Evolutionary conservation across 2,329 filamentous ascomycete genomes (phyloP).

Genomic region (Exophiala bonariae): DNA sequence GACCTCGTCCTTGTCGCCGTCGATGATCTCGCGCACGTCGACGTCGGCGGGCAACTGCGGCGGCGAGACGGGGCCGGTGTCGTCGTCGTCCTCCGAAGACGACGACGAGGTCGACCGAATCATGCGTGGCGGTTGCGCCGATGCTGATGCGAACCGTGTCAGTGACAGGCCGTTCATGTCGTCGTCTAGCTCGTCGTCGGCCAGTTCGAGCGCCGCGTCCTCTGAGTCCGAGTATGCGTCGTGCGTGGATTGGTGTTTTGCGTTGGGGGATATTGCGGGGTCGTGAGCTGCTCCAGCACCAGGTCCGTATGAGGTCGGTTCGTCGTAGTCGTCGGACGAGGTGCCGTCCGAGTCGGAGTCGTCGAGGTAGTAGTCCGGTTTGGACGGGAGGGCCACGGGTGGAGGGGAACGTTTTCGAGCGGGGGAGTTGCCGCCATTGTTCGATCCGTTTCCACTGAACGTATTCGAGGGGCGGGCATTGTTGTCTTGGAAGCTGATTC

Average conservation of each 20-base stretch:
- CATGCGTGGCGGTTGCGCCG: constrained; percentile 20
- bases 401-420: constrained; percentile 17
- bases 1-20: constrained; percentile 19
- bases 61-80: constrained; percentile 14
- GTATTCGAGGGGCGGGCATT: constrained; percentile 20
- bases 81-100: constrained; percentile 15
- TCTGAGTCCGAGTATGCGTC: constrained; percentile 23
- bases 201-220: constrained; percentile 18
- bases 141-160: constrained; percentile 20
- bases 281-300: constrained; percentile 1
- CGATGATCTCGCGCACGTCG: constrained; percentile 17
- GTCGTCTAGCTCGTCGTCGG: constrained; percentile 19
- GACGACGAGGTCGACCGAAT: constrained; percentile 10
- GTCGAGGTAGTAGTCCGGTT: constrained; percentile 5
- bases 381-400: neutral
- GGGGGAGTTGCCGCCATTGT: constrained; percentile 13
- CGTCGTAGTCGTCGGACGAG: constrained; percentile 22
- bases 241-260: constrained; percentile 3
- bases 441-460: constrained; percentile 6
- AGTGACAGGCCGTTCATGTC: constrained; percentile 17
- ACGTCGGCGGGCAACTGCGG: constrained; percentile 21
- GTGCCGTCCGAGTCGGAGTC: constrained; percentile 13
- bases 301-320: constrained; percentile 9
- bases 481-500: constrained; percentile 24
- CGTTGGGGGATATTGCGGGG: neutral